phyloP scores from a whole-genome alignment of 148 eudicot genomes.

The Pouteria glomerata region DNA sequence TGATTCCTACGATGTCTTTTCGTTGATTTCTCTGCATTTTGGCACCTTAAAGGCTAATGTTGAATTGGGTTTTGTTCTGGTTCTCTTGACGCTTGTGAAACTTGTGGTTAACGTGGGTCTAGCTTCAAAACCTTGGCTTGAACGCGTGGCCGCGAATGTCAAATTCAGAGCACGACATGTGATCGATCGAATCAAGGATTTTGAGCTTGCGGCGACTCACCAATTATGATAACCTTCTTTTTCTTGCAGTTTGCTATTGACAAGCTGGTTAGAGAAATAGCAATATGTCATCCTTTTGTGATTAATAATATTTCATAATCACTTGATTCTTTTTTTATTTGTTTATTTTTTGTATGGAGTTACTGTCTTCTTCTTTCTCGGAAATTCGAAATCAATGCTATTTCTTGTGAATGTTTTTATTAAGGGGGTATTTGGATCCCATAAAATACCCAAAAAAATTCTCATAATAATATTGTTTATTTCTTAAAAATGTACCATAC shows the following conservation, averaged over 20 bases:
- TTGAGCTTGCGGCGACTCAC: background rate
- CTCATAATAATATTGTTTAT: no score
- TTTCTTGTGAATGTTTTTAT: no score
- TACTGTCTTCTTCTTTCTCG: no score
- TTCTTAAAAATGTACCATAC: no score
- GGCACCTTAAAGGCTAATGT: conserved; percentile 27
- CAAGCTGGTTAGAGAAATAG: no score
- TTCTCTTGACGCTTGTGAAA: conserved; percentile 17
- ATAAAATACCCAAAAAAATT: no score
- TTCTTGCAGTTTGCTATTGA: no score
- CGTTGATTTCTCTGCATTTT: conserved; percentile 11
- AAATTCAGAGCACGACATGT: background rate
- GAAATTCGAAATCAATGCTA: no score
- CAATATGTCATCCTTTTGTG: no score
- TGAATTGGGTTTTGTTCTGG: conserved; percentile 29
- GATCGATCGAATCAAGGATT: conserved; percentile 3
- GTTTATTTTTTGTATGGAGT: background rate
- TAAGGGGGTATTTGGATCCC: no score
- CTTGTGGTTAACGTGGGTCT: conserved; percentile 5
- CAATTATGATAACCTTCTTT: background rate
- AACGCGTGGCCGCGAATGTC: background rate
- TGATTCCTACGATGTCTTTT: conserved; percentile 20
- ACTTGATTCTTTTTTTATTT: background rate
- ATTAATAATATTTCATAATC: background rate
- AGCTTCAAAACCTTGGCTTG: conserved; percentile 17